Evolutionary conservation across 805 yeast species (phyloP).

Genomic region (Suhomyces pyralidae): DNA sequence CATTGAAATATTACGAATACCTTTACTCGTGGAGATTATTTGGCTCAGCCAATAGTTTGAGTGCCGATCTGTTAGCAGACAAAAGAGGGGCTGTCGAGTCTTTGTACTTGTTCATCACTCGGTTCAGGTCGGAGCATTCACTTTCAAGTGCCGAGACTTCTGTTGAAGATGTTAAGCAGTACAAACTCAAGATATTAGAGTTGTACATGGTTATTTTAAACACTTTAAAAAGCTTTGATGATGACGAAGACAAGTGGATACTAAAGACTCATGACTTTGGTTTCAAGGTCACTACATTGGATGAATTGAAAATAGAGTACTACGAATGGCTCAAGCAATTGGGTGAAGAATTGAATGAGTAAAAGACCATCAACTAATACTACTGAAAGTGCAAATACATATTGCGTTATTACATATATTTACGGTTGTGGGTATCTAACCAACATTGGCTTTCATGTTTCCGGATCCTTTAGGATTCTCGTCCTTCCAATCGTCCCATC

Average conservation of each 20-base stretch:
- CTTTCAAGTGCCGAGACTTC: conserved; percentile 11
- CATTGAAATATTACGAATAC: conserved; percentile 36
- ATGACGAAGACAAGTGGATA: conserved; percentile 39
- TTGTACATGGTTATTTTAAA: conserved; percentile 41
- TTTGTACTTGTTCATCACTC: conserved; percentile 34
- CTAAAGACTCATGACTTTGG: conserved; percentile 16
- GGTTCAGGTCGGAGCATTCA: conserved; percentile 28
- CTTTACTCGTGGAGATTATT: conserved; percentile 41
- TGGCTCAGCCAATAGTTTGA: conserved; percentile 16
- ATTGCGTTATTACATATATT: not conserved
- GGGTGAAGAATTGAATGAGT: conserved; percentile 20
- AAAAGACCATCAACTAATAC: not conserved
- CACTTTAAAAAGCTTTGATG: conserved; percentile 31
- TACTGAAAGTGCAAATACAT: not conserved
- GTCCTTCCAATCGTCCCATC: conserved; percentile 94
- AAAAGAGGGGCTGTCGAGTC: conserved; percentile 46
- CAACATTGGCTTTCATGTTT: conserved; percentile 57
- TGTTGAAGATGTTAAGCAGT: conserved; percentile 26
- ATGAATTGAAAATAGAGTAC: conserved; percentile 32
- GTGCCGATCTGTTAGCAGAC: conserved; percentile 20
- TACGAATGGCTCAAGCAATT: conserved; percentile 33
- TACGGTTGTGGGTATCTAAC: conserved; percentile 16
- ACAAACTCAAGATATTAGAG: conserved; percentile 39
- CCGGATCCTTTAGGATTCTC: conserved; percentile 86
- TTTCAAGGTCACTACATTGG: conserved; percentile 22